Base-by-base conservation (phyloP, 768 basidiomycete genomes). In the Butyriboletus loyo region DNA sequence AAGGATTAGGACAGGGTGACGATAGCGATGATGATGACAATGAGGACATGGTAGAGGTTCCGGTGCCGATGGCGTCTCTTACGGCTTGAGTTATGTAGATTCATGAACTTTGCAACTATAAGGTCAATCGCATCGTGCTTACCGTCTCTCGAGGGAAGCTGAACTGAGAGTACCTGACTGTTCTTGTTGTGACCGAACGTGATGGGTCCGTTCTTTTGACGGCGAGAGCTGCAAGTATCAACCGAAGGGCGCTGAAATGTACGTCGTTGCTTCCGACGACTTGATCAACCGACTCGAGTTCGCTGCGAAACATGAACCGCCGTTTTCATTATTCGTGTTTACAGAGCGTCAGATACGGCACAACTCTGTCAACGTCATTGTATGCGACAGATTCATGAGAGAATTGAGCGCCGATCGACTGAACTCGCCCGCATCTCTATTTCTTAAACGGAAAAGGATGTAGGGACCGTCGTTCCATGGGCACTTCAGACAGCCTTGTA, bases 41-140 rank as follows among this genome's bases (percentile, higher is more conserved):
- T 9, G 61, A 64, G 22, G 64, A 70, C 31, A 68, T 70, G 70
- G 49, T 56, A 35, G 70, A 71, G 41, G 59, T 66, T 24, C 42
- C 59, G 17, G 49, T 71, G 22, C 61, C 63, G 7, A 55, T 54
- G 50, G 48, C 56, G 15, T 56, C 58, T 43, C 34, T 61, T 41
- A 46, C 49, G n/a, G 25, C 48, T 27, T 61, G 56, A 65, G 38
- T 37, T 3, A 27, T 32, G 17, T 35, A 30, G 21, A 7, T 14
- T 38, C n/a, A 2, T 37, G 9, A 36, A 27, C 24, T 44, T 43
- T 13, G 40, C 24, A 34, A 14, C 35, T 42, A 34, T 45, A 3
- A 30, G 42, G 32, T 27, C 25, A 41, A 46, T 49, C 14, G 2
- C 44, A 39, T 36, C 2, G 15, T 54, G 7, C n/a, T 48, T 55